A percentile compares a stretch with the other conserved stretches of the same genome.
Conservation (phyloP, 2,329 filamentous ascomycete genomes). For the Phaeosphaeriaceae sp. region DNA sequence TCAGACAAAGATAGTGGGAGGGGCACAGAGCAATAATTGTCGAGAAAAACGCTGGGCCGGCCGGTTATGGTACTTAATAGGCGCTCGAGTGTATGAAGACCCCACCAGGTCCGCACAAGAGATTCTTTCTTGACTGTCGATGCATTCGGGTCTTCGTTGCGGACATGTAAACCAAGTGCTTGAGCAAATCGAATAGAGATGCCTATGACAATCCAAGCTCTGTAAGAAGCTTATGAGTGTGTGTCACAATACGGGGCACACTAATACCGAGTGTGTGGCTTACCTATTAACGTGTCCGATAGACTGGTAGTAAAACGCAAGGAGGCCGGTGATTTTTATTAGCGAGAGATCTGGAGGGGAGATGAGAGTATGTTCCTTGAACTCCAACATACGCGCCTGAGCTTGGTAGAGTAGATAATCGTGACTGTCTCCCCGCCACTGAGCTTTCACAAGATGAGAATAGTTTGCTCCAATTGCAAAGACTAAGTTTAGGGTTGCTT, state of each 20-base stretch:
- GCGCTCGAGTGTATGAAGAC: slow-evolving; percentile 48
- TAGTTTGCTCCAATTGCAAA: slow-evolving; percentile 51
- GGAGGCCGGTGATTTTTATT: slow-evolving; percentile 21
- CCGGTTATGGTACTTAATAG: slow-evolving; percentile 48
- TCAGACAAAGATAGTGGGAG: too few species aligned
- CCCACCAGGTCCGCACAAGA: slow-evolving; percentile 49
- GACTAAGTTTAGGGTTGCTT: slow-evolving; percentile 49
- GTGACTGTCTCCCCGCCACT: slow-evolving; percentile 32
- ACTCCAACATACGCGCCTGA: too few species aligned
- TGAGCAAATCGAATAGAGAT: slow-evolving; percentile 46
- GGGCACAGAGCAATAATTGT: slow-evolving; percentile 41
- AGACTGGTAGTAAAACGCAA: slow-evolving; percentile 32
- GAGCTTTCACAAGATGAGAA: slow-evolving; percentile 39
- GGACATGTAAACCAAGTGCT: slow-evolving; percentile 47
- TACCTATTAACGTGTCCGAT: slow-evolving; percentile 33
- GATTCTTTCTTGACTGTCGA: slow-evolving; percentile 37
- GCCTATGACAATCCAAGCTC: slow-evolving; percentile 46
- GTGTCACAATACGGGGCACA: slow-evolving; percentile 8
- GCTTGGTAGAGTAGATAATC: slow-evolving; percentile 49
- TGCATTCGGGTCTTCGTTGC: slow-evolving; percentile 39
- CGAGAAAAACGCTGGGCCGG: slow-evolving; percentile 43
- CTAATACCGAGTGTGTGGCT: neutral
- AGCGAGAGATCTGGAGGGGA: too few species aligned
- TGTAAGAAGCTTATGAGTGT: slow-evolving; percentile 4
- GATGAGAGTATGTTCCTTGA: too few species aligned